A percentile compares a stretch with the other conserved stretches of the same genome.
phyloP scores from a whole-genome alignment of 2,329 filamentous ascomycete genomes.

The Sporothrix phasma region DNA sequence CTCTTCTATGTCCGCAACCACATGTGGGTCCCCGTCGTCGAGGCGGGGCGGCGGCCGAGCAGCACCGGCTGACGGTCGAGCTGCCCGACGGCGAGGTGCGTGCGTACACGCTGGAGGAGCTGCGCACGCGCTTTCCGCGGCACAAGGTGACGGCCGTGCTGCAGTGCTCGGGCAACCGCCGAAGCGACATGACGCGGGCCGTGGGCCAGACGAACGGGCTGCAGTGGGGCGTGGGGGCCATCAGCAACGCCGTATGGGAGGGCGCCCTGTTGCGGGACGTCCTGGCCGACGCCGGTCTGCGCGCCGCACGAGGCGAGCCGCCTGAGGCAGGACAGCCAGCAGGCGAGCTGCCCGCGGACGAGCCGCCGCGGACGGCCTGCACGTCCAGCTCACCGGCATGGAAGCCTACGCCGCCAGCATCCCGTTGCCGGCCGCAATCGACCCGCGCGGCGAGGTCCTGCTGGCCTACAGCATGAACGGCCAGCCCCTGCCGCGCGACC shows the following conservation, averaged over 20 bases:
- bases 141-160: conserved; percentile 45
- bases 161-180: conserved; percentile 52
- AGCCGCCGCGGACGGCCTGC: conserved; percentile 38
- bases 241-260: conserved; percentile 50
- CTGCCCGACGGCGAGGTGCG: conserved; percentile 43
- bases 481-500: conserved; percentile 49
- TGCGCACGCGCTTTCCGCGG: conserved; percentile 41
- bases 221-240: conserved; percentile 50
- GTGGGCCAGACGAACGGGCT: conserved; percentile 44
- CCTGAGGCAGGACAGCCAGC: conserved; percentile 7
- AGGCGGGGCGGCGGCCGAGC: conserved; percentile 24
- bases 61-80: conserved; percentile 46
- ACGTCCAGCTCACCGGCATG: conserved; percentile 48
- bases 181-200: conserved; percentile 47
- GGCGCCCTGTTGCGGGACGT: conserved; percentile 47
- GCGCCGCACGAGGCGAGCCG: conserved; percentile 10
- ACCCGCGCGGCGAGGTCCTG: conserved; percentile 53
- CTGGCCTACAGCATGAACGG: conserved; percentile 61
- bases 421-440: conserved; percentile 47
- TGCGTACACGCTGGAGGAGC: conserved; percentile 43
- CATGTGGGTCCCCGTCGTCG: conserved; percentile 47
- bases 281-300: conserved; percentile 44
- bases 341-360: too few species aligned
- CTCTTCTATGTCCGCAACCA: conserved; percentile 53
- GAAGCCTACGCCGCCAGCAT: conserved; percentile 55